Conservation (phyloP, 495 filamentous ascomycete species). For the Recurvomyces mirabilis region DNA sequence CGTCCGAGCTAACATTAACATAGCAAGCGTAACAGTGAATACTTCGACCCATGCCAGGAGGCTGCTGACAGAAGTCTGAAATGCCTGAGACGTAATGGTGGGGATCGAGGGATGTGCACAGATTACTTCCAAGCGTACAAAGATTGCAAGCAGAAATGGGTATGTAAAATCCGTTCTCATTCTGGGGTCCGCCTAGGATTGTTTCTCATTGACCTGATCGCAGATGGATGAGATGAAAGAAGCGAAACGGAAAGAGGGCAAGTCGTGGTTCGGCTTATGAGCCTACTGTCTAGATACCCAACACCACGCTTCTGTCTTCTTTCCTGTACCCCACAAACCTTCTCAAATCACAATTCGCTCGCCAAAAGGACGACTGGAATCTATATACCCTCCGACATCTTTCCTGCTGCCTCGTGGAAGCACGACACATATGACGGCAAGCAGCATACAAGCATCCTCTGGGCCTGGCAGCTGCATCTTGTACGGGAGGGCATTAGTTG, state of each 20-base stretch:
- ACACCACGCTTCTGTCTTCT: too few species aligned
- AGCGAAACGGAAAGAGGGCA: slow-evolving; percentile 12
- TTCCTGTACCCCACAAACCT: too few species aligned
- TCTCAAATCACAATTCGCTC: too few species aligned
- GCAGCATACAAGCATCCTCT: too few species aligned
- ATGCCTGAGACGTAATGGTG: slow-evolving; percentile 78
- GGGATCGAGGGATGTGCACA: slow-evolving; percentile 71
- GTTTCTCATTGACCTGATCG: not conserved
- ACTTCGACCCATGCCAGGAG: slow-evolving; percentile 88
- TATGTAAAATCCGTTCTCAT: slow-evolving; percentile 3
- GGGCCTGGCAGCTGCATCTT: too few species aligned
- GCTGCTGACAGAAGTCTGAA: slow-evolving; percentile 75
- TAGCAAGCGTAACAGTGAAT: slow-evolving; percentile 77
- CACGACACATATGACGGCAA: too few species aligned
- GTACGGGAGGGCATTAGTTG: too few species aligned
- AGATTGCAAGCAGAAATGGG: slow-evolving; percentile 21
- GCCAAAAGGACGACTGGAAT: too few species aligned
- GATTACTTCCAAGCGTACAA: slow-evolving; percentile 68
- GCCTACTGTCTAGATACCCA: too few species aligned
- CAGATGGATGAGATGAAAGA: slow-evolving; percentile 22
- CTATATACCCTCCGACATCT: too few species aligned
- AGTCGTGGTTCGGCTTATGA: slow-evolving; percentile 11
- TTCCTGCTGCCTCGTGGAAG: too few species aligned
- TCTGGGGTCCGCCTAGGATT: not conserved
- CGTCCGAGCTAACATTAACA: slow-evolving; percentile 1